Evolutionary conservation across 2,329 filamentous ascomycete genomes (phyloP).

Genomic region (Monosporascus sp.): DNA sequence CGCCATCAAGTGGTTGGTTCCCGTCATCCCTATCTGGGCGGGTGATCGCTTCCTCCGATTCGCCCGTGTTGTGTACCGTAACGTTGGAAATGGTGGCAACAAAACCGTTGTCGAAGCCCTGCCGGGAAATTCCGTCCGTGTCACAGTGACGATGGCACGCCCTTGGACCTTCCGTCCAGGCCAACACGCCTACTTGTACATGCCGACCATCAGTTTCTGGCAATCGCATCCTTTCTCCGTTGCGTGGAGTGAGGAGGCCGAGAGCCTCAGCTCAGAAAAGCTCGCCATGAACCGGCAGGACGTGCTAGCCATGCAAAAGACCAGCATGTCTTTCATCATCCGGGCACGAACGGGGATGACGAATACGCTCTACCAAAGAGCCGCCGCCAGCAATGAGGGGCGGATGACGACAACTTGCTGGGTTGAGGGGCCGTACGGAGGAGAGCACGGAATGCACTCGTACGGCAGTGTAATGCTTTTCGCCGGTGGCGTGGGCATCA

Average conservation of each 20-base stretch:
- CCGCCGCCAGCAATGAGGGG: conserved; percentile 54
- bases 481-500: conserved; percentile 75
- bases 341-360: conserved; percentile 72
- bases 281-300: conserved; percentile 56
- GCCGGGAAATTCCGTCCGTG: conserved; percentile 67
- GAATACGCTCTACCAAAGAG: conserved; percentile 61
- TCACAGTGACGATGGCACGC: conserved; percentile 68
- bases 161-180: conserved; percentile 73
- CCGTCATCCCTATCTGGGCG: conserved; percentile 61
- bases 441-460: conserved; percentile 63
- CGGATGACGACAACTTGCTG: conserved; percentile 58
- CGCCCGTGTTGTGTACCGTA: conserved; percentile 56
- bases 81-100: conserved; percentile 61
- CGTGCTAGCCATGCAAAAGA: conserved; percentile 54
- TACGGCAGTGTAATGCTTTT: conserved; percentile 77
- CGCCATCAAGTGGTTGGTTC: conserved; percentile 55
- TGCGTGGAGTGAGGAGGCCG: conserved; percentile 67
- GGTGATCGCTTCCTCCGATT: conserved; percentile 58
- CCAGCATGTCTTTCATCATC: conserved; percentile 65
- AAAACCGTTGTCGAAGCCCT: conserved; percentile 68
- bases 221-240: conserved; percentile 77
- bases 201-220: conserved; percentile 65
- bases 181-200: conserved; percentile 75
- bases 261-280: conserved; percentile 45
- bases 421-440: conserved; percentile 74